Conservation (phyloP, 257 asterid species). For the Solanum sitiens region DNA sequence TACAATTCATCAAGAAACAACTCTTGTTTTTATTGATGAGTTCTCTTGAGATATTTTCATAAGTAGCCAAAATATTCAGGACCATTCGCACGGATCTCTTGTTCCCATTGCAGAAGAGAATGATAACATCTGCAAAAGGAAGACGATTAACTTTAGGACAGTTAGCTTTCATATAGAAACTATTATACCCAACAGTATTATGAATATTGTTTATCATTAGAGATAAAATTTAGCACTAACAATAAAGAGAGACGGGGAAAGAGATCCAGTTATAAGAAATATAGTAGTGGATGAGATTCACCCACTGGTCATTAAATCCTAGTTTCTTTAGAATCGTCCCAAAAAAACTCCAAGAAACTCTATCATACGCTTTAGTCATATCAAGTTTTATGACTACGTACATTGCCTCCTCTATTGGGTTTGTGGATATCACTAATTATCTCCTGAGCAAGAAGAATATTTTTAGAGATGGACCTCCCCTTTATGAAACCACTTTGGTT, state of each 20-base stretch:
- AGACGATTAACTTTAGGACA: not conserved
- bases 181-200: not conserved
- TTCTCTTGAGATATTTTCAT: not conserved
- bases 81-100: not conserved
- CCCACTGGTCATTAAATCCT: not conserved
- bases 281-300: not conserved
- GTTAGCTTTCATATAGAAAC: not conserved
- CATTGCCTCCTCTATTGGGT: not conserved
- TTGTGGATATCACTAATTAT: not conserved
- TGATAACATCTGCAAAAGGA: not conserved
- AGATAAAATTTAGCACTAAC: not conserved
- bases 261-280: not conserved
- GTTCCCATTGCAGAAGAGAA: not conserved
- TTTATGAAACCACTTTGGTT: not conserved
- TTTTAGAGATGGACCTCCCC: not conserved
- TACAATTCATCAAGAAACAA: not conserved
- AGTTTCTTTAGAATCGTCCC: not conserved
- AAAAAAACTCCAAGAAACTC: not conserved
- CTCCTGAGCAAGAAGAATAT: not conserved
- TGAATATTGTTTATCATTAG: not conserved
- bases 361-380: not conserved
- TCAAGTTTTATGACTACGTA: not conserved
- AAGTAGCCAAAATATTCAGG: not conserved
- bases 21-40: not conserved
- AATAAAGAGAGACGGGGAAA: not conserved